These are phyloP conservation scores for Candida frijolesensis DNA, from an alignment of 1,139 yeast genomes.

Conservation along the genomic window DNA sequence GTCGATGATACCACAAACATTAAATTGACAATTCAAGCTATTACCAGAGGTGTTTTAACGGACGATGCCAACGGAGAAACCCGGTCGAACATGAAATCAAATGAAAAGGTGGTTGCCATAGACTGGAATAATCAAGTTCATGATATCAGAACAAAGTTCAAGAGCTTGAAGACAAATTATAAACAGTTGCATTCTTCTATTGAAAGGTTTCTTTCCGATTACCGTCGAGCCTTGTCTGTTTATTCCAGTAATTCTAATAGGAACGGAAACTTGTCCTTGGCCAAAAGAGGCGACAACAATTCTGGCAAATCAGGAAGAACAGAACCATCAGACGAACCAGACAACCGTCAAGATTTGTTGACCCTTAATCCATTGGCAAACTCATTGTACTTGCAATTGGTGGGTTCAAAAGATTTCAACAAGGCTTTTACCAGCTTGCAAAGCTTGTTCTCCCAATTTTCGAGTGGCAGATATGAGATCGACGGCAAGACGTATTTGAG, in stretches of 20 bases:
- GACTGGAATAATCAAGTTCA: conserved; percentile 27
- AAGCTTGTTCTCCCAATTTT: conserved; percentile 30
- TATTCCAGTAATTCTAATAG: conserved; percentile 12
- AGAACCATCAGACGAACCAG: conserved; percentile 9
- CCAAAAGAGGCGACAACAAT: conserved; percentile 1
- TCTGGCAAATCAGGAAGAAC: conserved; percentile 10
- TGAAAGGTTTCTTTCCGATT: conserved; percentile 45
- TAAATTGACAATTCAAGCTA: conserved; percentile 54
- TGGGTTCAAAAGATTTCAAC: conserved; percentile 47
- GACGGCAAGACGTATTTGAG: conserved; percentile 37
- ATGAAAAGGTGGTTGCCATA: conserved; percentile 32
- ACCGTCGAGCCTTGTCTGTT: conserved; percentile 31
- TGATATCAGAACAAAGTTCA: conserved; percentile 25
- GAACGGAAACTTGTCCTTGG: conserved; percentile 14
- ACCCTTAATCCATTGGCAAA: conserved; percentile 64
- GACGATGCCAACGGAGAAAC: neutral
- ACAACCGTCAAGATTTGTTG: conserved; percentile 35
- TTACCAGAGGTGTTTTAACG: conserved; percentile 45
- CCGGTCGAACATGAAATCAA: conserved; percentile 15
- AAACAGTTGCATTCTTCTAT: conserved; percentile 38
- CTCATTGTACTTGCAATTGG: conserved; percentile 56
- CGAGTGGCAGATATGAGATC: conserved; percentile 25
- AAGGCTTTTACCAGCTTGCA: conserved; percentile 44
- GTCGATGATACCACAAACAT: conserved; percentile 48
- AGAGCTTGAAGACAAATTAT: conserved; percentile 26